These are phyloP conservation scores for Boletus rex-veris DNA, from an alignment of 768 basidiomycete genomes.

Conservation along the genomic window DNA sequence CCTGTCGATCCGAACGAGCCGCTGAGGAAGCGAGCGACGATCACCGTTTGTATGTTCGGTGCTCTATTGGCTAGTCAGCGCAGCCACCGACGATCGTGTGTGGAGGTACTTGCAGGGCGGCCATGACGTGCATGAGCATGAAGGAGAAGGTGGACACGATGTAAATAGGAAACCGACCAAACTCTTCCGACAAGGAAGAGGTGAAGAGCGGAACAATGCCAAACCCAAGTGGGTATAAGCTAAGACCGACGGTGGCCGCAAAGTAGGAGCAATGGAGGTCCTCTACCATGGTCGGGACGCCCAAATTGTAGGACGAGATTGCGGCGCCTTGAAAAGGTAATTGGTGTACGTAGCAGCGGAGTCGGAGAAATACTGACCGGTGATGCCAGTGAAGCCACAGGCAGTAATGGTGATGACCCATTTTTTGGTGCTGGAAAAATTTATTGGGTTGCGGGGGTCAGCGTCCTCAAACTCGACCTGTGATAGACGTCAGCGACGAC, in stretches of 20 bases:
- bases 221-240: slow-evolving; percentile 58
- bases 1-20: slow-evolving; percentile 69
- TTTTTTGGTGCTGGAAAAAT: slow-evolving; percentile 38
- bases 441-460: slow-evolving; percentile 40
- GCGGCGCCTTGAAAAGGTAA: slow-evolving; percentile 39
- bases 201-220: slow-evolving; percentile 60
- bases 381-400: slow-evolving; percentile 33
- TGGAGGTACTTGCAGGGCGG: slow-evolving; percentile 25
- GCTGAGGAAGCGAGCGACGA: slow-evolving; percentile 60
- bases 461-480: slow-evolving; percentile 41
- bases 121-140: slow-evolving; percentile 46
- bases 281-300: slow-evolving; percentile 52
- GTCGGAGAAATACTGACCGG: slow-evolving; percentile 22
- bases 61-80: slow-evolving; percentile 27
- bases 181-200: slow-evolving; percentile 70
- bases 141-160: slow-evolving; percentile 49
- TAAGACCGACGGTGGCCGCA: slow-evolving; percentile 46
- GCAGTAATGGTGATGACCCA: slow-evolving; percentile 39
- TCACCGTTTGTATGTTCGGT: slow-evolving; percentile 56
- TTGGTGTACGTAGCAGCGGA: not conserved
- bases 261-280: slow-evolving; percentile 44
- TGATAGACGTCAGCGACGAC: not conserved
- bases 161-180: slow-evolving; percentile 62
- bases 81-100: not conserved
- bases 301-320: slow-evolving; percentile 52